Evolutionary conservation across 495 filamentous ascomycete genomes (phyloP), one percentile per base, ranked within the genome.

Genomic region (Lentithecium fluviatile): DNA sequence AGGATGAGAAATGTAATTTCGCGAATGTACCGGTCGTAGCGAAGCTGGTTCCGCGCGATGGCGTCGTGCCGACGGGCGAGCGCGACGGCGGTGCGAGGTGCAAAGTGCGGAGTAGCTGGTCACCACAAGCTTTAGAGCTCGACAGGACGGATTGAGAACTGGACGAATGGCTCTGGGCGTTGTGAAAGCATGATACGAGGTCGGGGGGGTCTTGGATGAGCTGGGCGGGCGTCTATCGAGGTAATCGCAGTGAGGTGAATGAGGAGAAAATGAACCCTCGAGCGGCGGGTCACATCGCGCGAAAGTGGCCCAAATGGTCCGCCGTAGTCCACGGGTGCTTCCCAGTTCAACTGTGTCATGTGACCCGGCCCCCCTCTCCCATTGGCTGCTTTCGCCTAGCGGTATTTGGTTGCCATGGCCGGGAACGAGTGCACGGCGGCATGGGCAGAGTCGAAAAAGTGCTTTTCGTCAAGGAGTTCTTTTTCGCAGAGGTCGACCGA

Each of bases 101-200:
- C 58, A 47, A 58, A 62, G 52, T 61, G 62, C 62, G 62, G 61
- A 65, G 66, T 56, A 20, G 65, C 62, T 50, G 65, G 65, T 51
- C 62, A 65, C 51, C 43, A 17, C 29, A 46, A 69, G 62, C 62
- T 64, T 69, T 62, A 65, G 40, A 69, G 62, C 34, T 40, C 47
- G 40, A 47, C 45, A 26, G 46, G 51, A 52, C 36, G 60, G 52
- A 55, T 53, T 52, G 60, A 17, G 23, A 11, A 24, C 15, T 24
- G 45, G 26, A 54, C 32, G 26, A 43, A 36, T 25, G 36, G 2
- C 36, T 13, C 17, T 43, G 24, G 29, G 51, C n/a, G 10, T 24
- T 10, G 43, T 21, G 47, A 25, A 52, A 62, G 57, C 66, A 69
- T 69, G 52, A 25, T 68, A 56, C 32, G 38, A 37, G 42, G 34